A percentile compares a stretch with the other conserved stretches of the same genome.
Conservation (phyloP, 2,329 filamentous ascomycete species). For the Calonectria pseudoreteaudii region DNA sequence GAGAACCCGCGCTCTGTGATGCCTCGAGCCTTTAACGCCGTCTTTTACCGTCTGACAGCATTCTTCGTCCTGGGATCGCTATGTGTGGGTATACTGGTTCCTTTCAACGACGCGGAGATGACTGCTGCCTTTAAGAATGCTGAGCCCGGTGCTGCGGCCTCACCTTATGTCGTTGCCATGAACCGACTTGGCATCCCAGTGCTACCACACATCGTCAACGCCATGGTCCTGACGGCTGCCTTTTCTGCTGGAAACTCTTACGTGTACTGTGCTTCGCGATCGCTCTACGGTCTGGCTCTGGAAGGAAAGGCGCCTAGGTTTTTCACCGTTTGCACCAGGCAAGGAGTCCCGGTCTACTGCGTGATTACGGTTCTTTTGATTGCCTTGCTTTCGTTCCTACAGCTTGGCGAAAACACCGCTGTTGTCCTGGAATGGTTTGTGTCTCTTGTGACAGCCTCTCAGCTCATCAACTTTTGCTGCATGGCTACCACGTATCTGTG, state of each 20-base stretch:
- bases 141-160: conserved; percentile 75
- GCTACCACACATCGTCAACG: conserved; percentile 79
- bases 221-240: conserved; percentile 75
- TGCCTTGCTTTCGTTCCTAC: conserved; percentile 78
- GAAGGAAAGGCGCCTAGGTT: conserved; percentile 74
- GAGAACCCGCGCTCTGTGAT: conserved; percentile 77
- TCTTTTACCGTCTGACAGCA: conserved; percentile 80
- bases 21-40: conserved; percentile 80
- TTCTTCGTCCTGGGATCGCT: conserved; percentile 84
- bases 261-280: conserved; percentile 75
- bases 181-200: conserved; percentile 71
- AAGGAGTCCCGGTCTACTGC: conserved; percentile 80
- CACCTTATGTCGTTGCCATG: conserved; percentile 77
- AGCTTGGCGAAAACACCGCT: conserved; percentile 73
- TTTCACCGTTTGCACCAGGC: conserved; percentile 69
- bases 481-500: conserved; percentile 78
- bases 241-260: conserved; percentile 75
- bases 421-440: conserved; percentile 81
- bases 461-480: conserved; percentile 78
- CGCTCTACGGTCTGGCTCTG: conserved; percentile 75
- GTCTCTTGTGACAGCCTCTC: conserved; percentile 76
- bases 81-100: conserved; percentile 77
- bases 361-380: conserved; percentile 75
- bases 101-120: conserved; percentile 75
- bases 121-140: conserved; percentile 68